A percentile compares a stretch with the other conserved stretches of the same genome.
These are phyloP conservation scores for Penstemon davidsonii DNA, from an alignment of 257 asterid genomes.

Conservation along the genomic window DNA sequence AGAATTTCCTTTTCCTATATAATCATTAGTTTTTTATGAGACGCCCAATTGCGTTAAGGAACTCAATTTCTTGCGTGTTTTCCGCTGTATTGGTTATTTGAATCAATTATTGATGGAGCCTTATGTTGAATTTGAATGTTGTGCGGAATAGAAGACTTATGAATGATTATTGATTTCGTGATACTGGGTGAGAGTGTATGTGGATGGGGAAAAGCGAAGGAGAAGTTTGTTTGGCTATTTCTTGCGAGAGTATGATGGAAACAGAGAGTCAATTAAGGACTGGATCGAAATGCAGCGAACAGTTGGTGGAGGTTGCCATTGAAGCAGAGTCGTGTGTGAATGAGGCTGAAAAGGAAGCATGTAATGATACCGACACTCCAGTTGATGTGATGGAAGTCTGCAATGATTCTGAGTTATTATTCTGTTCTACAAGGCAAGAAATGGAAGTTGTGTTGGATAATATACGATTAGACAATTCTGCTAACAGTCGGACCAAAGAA, in stretches of 20 bases:
- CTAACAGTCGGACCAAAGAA: constrained; percentile 28
- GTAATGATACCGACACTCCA: constrained; percentile 27
- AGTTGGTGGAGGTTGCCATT: constrained; percentile 29
- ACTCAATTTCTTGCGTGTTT: constrained; percentile 1
- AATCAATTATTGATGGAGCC: not conserved
- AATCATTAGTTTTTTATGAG: constrained; percentile 6
- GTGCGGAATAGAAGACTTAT: not conserved
- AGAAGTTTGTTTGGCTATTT: constrained; percentile 35
- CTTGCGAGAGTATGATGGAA: constrained; percentile 40
- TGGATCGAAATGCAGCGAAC: constrained; percentile 37
- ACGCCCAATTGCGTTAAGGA: constrained; percentile 21
- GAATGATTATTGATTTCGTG: constrained; percentile 22
- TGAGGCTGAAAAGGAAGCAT: constrained; percentile 34
- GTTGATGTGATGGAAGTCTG: constrained; percentile 24
- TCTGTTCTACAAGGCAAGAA: constrained; percentile 21
- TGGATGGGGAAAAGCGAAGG: constrained; percentile 43
- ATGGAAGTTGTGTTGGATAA: constrained; percentile 27
- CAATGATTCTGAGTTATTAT: constrained; percentile 22
- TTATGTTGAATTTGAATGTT: constrained; percentile 26
- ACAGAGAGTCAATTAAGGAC: constrained; percentile 31
- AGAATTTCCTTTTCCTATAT: not conserved
- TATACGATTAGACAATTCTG: constrained; percentile 25
- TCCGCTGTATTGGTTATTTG: not conserved
- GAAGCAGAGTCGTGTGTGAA: constrained; percentile 39
- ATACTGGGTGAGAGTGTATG: constrained; percentile 23